A percentile compares a stretch with the other conserved stretches of the same genome.
Evolutionary conservation across 805 yeast species (phyloP).

Genomic region (Candida nitratophila): DNA sequence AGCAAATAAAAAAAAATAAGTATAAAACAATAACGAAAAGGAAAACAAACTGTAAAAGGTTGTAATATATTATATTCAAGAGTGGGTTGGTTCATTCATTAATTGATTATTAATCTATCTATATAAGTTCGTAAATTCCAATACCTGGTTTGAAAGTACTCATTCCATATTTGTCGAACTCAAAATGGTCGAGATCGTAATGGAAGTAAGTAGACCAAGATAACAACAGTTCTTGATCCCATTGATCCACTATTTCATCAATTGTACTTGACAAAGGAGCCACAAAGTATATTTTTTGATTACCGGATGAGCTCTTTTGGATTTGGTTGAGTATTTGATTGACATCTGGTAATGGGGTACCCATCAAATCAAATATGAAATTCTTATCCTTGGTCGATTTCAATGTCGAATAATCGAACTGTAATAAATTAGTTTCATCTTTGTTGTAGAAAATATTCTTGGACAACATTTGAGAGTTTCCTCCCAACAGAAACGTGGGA

Average conservation of each 20-base stretch:
- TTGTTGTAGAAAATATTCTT: constrained; percentile 8
- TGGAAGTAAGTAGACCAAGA: constrained; percentile 36
- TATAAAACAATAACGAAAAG: not conserved
- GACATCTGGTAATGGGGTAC: constrained; percentile 12
- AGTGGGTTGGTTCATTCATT: too few relatives aligned
- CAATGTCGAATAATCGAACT: not conserved
- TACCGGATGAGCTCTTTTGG: not conserved
- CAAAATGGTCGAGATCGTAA: constrained; percentile 71
- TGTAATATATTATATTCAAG: too few relatives aligned
- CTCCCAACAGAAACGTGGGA: constrained; percentile 66
- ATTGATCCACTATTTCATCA: constrained; percentile 1
- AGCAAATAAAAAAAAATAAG: not conserved
- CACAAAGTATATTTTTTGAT: constrained; percentile 12
- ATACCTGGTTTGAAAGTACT: constrained; percentile 56
- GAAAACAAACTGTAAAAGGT: not conserved
- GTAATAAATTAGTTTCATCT: constrained; percentile 13
- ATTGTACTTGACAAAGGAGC: constrained; percentile 23
- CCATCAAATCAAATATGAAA: constrained; percentile 39
- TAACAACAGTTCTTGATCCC: not conserved
- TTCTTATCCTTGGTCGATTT: constrained; percentile 2
- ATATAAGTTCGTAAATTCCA: constrained; percentile 33
- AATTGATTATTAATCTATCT: not conserved
- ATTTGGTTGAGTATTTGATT: not conserved
- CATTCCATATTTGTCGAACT: constrained; percentile 31
- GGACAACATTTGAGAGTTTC: not conserved